These are phyloP conservation scores for Yamadazyma mexicana DNA, from an alignment of 1,139 yeast species.

Conservation along the genomic window DNA sequence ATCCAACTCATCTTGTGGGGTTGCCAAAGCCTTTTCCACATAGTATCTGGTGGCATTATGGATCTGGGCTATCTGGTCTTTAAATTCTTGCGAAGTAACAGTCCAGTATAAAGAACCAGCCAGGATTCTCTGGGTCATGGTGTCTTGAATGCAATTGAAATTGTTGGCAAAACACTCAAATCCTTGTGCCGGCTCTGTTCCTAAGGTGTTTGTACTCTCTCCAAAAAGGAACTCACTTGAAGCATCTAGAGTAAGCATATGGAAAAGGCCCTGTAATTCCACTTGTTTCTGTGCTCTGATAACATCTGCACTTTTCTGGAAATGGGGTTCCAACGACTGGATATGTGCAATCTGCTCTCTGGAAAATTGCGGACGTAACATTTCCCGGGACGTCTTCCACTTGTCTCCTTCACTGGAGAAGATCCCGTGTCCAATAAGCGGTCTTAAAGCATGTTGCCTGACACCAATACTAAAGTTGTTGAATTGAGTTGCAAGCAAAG, in stretches of 20 bases:
- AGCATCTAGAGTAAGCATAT: constrained; percentile 46
- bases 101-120: constrained; percentile 30
- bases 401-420: constrained; percentile 57
- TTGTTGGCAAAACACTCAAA: constrained; percentile 40
- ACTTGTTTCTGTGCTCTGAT: constrained; percentile 26
- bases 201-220: constrained; percentile 36
- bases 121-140: constrained; percentile 30
- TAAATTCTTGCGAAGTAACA: constrained; percentile 22
- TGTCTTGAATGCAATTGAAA: constrained; percentile 32
- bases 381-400: constrained; percentile 57
- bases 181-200: constrained; percentile 18
- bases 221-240: constrained; percentile 55
- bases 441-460: constrained; percentile 41
- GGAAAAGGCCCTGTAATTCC: constrained; percentile 40
- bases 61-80: constrained; percentile 20
- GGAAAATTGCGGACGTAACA: constrained; percentile 60
- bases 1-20: constrained; percentile 26
- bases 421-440: constrained; percentile 57
- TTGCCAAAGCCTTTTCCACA: constrained; percentile 24
- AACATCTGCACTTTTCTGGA: constrained; percentile 35
- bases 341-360: constrained; percentile 55
- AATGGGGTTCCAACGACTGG: constrained; percentile 45
- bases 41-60: constrained; percentile 28
- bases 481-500: constrained; percentile 44
- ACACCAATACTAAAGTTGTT: constrained; percentile 52